Percentiles rank a stretch among this genome's conserved stretches.
These are phyloP conservation scores for Neurospora cerealis DNA, from an alignment of 495 filamentous ascomycete species.

Conservation along the genomic window DNA sequence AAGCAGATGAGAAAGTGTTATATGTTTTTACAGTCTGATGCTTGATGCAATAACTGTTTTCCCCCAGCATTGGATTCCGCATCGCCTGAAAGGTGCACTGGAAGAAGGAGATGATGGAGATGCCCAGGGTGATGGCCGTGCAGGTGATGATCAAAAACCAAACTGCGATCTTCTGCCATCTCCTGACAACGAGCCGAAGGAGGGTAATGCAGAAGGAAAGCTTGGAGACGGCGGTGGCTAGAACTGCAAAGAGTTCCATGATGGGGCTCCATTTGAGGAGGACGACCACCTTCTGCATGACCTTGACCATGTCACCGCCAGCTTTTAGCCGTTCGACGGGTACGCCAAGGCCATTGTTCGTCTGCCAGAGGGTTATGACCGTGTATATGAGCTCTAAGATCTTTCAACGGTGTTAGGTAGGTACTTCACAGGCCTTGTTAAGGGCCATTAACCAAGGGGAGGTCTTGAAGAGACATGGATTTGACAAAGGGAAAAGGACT, in stretches of 20 bases:
- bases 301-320: background rate
- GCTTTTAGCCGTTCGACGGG: background rate
- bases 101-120: background rate
- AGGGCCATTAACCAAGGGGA: background rate
- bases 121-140: background rate
- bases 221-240: constrained; percentile 1
- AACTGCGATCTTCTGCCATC: constrained; percentile 1
- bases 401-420: background rate
- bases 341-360: background rate
- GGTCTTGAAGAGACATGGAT: background rate
- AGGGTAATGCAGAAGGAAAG: constrained; percentile 4
- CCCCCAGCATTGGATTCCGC: background rate
- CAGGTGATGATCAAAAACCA: constrained; percentile 3
- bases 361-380: background rate
- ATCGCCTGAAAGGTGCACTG: background rate
- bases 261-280: constrained; percentile 24
- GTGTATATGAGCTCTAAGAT: background rate
- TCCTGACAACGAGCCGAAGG: background rate
- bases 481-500: background rate
- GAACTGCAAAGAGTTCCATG: constrained; percentile 1
- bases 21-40: background rate
- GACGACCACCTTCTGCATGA: constrained; percentile 8
- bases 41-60: background rate
- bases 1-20: background rate
- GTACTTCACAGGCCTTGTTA: background rate